Base-by-base conservation (phyloP, 2,329 filamentous ascomycete species). In the Sclerotinia trifoliorum region DNA sequence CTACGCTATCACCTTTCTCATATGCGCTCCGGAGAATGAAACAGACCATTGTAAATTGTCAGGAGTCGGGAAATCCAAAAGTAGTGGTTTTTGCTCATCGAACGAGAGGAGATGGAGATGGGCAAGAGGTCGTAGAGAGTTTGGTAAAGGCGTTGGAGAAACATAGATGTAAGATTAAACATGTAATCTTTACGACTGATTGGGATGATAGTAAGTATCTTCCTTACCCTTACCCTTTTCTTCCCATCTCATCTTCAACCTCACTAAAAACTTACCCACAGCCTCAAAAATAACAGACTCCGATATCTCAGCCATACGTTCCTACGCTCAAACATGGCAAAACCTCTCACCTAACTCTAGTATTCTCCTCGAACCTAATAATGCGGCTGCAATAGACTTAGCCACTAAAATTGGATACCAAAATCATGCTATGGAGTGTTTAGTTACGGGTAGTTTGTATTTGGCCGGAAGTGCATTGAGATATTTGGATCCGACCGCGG, bases 391-490 rank as follows among this genome's bases (percentile, higher is more conserved):
- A 19, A 80, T 88, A 32, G 79, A 81, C 35, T 78, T 80, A 52
- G 82, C 81, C 5, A 78, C 82, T 11, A 73, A 73, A 0, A 73
- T 85, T 26, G 17, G 66, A 77, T 4, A 69, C 65, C 11, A 69
- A 2, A 65, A 73, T 70, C 69, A 46, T 65, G 74, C 79, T 49
- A 71, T 73, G 52, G 69, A 74, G 48, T 66, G 67, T 17, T 69
- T 88, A n/a, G 80, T 88, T 55, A 89, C 86, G 10, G 86, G 87
- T 2, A 88, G 86, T 75, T 77, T 88, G 71, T 85, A 88, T 75
- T 80, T 89, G 1, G 83, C 88, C 0, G 86, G 87, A 0, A 84
- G 83, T 17, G 83, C 69, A 24, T 51, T 66, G 42, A 58, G 64
- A n/a, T 26, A 39, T 39, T 48, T 66, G 4, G 64, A 66, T 57